Evolutionary conservation across 257 asterid species (phyloP), one percentile per base, ranked within the genome.

Genomic region (Solanum chiquidenum): DNA sequence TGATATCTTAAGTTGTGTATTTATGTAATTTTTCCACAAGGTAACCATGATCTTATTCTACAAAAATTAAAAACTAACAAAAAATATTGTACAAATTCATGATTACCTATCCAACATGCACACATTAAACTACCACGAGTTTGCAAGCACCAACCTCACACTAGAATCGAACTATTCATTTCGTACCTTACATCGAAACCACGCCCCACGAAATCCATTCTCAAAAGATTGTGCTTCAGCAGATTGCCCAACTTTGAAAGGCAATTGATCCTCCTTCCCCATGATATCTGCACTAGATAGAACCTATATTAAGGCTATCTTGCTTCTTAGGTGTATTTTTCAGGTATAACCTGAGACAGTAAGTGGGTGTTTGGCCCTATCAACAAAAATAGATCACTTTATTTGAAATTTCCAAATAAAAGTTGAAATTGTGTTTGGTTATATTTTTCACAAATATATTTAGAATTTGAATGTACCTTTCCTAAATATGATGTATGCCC

Each of bases 161-260:
- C 27, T 82, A 82, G 31, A 82, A 82, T 52, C 42, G 16, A 25
- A 31, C 18, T 18, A 9, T 10, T 40, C 62, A 52, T 46, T 29
- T 60, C 58, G 2, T 86, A 86, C 88, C 88, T 86, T 86, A 42
- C 88, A 86, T 11, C 88, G 91, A 77, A 89, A 89, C 91, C 91
- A 89, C 29, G 91, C 91, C 58, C 90, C 86, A 76, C 90, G 90
- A 44, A 5, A 89, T 29, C 91, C 91, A 31, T 3, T 33, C 44
- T 37, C 6, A 83, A 89, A 89, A 75, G 90, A 87, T 42, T 20
- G 83, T 35, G 91, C 88, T 86, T 89, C 91, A 13, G 83, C 87
- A 7, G 11, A 68, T 37, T 89, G 89, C 35, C 90, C 88, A 49
- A 52, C 90, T 64, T 84, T 44, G 77, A 89, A 89, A 52, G 87